Conservation (phyloP, 139 green algal genomes). For the Chlamydomonas sphaeroides region DNA sequence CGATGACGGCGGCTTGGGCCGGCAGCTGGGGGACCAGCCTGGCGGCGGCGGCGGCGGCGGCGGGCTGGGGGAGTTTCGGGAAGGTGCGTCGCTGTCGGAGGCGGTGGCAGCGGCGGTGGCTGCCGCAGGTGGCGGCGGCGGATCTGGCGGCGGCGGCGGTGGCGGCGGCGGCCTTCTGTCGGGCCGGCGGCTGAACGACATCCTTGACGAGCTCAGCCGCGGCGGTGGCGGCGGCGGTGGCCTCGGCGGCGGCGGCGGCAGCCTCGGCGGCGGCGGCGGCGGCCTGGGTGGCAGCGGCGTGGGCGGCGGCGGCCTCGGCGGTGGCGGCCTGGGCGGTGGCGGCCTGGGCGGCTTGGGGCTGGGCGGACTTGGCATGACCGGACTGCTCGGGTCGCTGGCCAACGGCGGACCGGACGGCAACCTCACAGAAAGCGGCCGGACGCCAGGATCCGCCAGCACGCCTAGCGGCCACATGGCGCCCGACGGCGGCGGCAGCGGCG, state of each 20-base stretch:
- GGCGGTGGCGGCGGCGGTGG: not conserved
- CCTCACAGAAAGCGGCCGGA: not conserved
- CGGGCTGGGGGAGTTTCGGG: not conserved
- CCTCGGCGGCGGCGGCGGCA: not conserved
- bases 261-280: not conserved
- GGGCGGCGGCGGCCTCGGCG: too few species aligned
- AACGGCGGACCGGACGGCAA: too few species aligned
- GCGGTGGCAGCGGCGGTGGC: constrained; percentile 4
- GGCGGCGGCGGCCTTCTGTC: not conserved
- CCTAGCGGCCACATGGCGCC: too few species aligned
- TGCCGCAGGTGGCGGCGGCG: not conserved
- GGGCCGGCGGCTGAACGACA: not conserved
- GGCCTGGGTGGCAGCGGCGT: not conserved
- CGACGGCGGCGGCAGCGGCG: not conserved
- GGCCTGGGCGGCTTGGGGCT: too few species aligned
- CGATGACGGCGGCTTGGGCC: not conserved
- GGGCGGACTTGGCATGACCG: too few species aligned
- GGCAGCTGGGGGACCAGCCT: too few species aligned
- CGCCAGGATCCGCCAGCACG: too few species aligned
- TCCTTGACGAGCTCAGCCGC: not conserved
- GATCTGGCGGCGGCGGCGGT: not conserved
- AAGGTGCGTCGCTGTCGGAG: constrained; percentile 4
- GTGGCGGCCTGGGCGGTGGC: not conserved
- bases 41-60: too few species aligned
- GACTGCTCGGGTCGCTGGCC: too few species aligned